Evolutionary conservation across 2,329 filamentous ascomycete species (phyloP), one percentile per base, ranked within the genome.

Genomic region (Coniosporium tulheliwenetii): DNA sequence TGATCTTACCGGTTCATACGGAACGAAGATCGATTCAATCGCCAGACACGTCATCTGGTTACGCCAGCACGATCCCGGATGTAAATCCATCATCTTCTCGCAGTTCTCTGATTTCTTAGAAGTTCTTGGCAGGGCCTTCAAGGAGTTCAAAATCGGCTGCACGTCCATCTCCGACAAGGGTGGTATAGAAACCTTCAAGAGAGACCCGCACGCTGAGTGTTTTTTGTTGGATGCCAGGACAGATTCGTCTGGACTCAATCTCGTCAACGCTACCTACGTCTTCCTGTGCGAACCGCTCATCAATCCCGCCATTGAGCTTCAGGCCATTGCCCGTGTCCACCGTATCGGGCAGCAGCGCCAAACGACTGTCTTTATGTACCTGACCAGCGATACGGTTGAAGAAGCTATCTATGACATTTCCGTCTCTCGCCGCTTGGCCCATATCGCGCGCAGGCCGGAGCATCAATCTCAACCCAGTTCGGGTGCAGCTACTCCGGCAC

Each of bases 361-460:
- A 48, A 98, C 91, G 0, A 94, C 85, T 0, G 86, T 96, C 1
- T 96, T 87, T 82, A 81, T 95, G 59, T 96, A 96, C 56, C 71
- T 96, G 2, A 75, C 95, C n/a, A 77, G 81, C 12, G 84, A 82
- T 39, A 93, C 89, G 0, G 85, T 96, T 0, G 91, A 98, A 55
- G 81, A 93, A 62, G 81, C 81, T 1, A 93, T 96, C 46, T 86
- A 96, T 61, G 77, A 87, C 44, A 73, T 95, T 30, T 91, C 85
- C 0, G 85, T 93, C 1, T 69, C 72, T 44, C 72, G 86, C 26
- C 19, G 19, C 19, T 26, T 26, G 19, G 19, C 19, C 19, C 19
- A 26, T 26, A 26, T 26, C 7, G 19, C 19, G 19, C 19, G 19
- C 3, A 26, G 19, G 19, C 19, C 19, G 7, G 19, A 26, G 19